phyloP scores from a whole-genome alignment of 1,139 yeast genomes.

The Saccharomyces hybrid region DNA sequence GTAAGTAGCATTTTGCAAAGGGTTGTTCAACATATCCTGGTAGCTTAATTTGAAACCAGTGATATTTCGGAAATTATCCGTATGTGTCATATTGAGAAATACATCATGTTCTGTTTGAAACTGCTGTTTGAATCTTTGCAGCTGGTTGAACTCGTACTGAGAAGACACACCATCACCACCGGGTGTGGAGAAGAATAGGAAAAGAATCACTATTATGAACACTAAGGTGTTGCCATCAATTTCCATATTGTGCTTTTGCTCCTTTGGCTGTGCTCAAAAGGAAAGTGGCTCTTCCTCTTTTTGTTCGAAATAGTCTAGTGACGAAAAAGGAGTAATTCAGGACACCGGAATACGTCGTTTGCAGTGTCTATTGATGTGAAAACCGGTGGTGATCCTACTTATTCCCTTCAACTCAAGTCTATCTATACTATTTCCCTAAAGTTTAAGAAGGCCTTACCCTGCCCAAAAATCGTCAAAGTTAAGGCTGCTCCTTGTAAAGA shows the following conservation, averaged over 20 bases:
- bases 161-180: constrained; percentile 48
- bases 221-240: constrained; percentile 29
- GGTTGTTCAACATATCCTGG: constrained; percentile 42
- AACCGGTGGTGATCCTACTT: not conserved
- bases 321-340: not conserved
- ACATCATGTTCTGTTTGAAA: constrained; percentile 25
- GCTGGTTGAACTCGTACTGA: constrained; percentile 29
- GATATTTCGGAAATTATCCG: constrained; percentile 57
- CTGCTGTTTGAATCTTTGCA: constrained; percentile 21
- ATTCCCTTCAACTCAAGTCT: not conserved
- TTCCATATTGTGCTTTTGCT: constrained; percentile 18
- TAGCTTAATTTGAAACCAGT: constrained; percentile 67
- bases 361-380: not conserved
- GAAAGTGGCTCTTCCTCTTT: not conserved
- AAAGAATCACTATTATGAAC: constrained; percentile 25
- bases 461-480: not conserved
- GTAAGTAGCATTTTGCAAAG: constrained; percentile 44
- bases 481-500: not conserved
- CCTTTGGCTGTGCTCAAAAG: not conserved
- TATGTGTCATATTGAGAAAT: constrained; percentile 40
- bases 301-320: not conserved
- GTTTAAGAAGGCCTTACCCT: not conserved
- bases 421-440: not conserved
- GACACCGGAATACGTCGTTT: not conserved
- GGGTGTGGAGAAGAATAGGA: constrained; percentile 47